Evolutionary conservation across 805 yeast genomes (phyloP).

Genomic region (Ogataea angusta): DNA sequence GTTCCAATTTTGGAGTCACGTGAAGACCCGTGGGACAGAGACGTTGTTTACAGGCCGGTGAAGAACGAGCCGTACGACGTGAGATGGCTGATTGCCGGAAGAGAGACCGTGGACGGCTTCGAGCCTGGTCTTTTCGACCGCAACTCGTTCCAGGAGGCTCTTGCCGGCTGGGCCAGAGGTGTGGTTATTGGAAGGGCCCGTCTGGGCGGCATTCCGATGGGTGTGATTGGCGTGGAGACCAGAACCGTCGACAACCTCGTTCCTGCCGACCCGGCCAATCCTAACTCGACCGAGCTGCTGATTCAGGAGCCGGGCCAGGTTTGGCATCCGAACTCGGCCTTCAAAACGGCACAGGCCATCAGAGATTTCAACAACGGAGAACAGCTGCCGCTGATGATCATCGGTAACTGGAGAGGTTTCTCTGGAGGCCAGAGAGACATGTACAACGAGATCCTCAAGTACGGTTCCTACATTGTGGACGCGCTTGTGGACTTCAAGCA

Average conservation of each 20-base stretch:
- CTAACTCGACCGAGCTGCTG: constrained; percentile 82
- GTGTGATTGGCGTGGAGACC: constrained; percentile 96
- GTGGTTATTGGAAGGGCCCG: constrained; percentile 99
- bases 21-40: constrained; percentile 91
- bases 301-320: constrained; percentile 98
- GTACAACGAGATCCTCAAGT: constrained; percentile 97
- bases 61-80: constrained; percentile 80
- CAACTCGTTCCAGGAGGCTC: constrained; percentile 91
- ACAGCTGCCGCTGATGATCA: constrained; percentile 92
- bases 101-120: constrained; percentile 64
- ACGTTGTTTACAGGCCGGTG: constrained; percentile 74
- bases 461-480: constrained; percentile 95
- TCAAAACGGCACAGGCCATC: constrained; percentile 98
- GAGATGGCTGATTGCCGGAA: constrained; percentile 92
- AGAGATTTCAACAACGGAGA: constrained; percentile 98
- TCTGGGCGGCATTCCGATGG: constrained; percentile 97
- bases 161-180: constrained; percentile 98
- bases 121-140: constrained; percentile 90
- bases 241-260: constrained; percentile 81
- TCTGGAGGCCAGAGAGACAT: constrained; percentile 99
- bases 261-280: constrained; percentile 99
- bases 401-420: constrained; percentile 99
- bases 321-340: constrained; percentile 99
- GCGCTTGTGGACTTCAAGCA: constrained; percentile 94
- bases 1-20: constrained; percentile 78